Evolutionary conservation across 2,329 filamentous ascomycete genomes (phyloP).

Genomic region (Sordariomycetes sp.): DNA sequence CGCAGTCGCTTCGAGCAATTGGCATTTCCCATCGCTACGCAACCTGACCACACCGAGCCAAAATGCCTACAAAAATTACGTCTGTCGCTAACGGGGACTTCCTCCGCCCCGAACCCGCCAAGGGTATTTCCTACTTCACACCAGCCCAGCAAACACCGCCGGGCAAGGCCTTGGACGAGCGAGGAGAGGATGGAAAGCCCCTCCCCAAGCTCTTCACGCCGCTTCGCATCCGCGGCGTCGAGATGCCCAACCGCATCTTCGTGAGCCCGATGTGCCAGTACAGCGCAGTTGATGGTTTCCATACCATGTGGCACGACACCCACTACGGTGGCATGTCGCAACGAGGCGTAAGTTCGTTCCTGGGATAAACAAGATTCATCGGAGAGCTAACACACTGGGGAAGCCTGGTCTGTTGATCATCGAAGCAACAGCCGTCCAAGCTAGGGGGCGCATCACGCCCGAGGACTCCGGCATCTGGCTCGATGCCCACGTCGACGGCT

Average conservation of each 20-base stretch:
- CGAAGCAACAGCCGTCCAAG: conserved; percentile 4
- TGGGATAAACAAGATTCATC: neutral
- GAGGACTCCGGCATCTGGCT: conserved; percentile 61
- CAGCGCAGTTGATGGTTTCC: conserved; percentile 40
- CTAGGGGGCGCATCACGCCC: conserved; percentile 36
- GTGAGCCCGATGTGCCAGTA: conserved; percentile 34
- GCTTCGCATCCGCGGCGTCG: conserved; percentile 29
- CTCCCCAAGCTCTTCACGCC: conserved; percentile 39
- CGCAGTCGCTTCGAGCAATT: too few species aligned
- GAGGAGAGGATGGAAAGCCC: conserved; percentile 27
- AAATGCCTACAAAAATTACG: too few species aligned
- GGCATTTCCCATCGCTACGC: too few species aligned
- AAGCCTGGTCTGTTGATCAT: conserved; percentile 5
- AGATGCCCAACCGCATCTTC: conserved; percentile 31
- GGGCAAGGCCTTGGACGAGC: conserved; percentile 32
- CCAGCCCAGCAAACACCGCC: conserved; percentile 30
- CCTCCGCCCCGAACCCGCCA: conserved; percentile 2
- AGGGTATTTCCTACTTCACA: conserved; percentile 31
- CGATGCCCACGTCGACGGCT: conserved; percentile 56
- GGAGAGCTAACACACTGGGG: conserved; percentile 9
- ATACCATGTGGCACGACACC: conserved; percentile 59
- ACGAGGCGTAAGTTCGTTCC: conserved; percentile 37
- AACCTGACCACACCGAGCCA: too few species aligned
- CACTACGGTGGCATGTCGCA: conserved; percentile 63
- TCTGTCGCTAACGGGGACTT: too few species aligned